Evolutionary conservation across 177 flowering plant genomes (phyloP).

Genomic region (Vitis hybrid): DNA sequence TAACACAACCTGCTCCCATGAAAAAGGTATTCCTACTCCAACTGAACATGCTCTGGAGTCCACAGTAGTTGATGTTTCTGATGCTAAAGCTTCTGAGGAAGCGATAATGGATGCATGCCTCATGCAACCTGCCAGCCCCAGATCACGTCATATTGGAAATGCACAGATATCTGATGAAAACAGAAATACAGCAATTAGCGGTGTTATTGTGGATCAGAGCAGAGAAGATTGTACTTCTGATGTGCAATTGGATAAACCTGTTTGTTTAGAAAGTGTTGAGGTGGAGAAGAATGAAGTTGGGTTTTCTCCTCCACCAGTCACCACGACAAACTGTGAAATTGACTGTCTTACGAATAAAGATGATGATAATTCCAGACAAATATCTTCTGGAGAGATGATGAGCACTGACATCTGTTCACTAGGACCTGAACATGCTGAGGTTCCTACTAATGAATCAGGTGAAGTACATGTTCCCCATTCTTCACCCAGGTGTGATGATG

Average conservation of each 20-base stretch:
- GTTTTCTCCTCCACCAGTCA: constrained; percentile 1
- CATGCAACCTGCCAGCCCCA: constrained; percentile 5
- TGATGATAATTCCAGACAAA: constrained; percentile 7
- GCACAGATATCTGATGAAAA: constrained; percentile 4
- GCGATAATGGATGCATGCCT: constrained; percentile 2
- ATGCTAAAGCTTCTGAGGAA: no score
- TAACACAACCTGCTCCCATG: no score
- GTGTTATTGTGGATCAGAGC: constrained; percentile 4
- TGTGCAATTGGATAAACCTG: constrained; percentile 3
- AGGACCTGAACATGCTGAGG: neutral
- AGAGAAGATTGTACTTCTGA: constrained; percentile 9
- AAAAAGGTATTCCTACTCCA: no score
- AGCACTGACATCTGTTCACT: constrained; percentile 1
- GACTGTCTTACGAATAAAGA: neutral
- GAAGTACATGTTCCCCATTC: neutral
- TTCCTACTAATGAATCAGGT: constrained; percentile 2
- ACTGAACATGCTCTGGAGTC: no score
- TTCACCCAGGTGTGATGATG: constrained; percentile 14
- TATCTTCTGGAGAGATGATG: constrained; percentile 2
- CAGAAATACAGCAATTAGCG: neutral
- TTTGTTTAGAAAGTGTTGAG: constrained; percentile 8
- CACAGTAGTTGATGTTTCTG: no score
- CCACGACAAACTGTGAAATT: constrained; percentile 6
- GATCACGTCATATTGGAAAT: constrained; percentile 4
- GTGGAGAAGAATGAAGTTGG: constrained; percentile 11